Base-by-base conservation (phyloP, 73 alveolate species). In the Uronychia setigera region DNA sequence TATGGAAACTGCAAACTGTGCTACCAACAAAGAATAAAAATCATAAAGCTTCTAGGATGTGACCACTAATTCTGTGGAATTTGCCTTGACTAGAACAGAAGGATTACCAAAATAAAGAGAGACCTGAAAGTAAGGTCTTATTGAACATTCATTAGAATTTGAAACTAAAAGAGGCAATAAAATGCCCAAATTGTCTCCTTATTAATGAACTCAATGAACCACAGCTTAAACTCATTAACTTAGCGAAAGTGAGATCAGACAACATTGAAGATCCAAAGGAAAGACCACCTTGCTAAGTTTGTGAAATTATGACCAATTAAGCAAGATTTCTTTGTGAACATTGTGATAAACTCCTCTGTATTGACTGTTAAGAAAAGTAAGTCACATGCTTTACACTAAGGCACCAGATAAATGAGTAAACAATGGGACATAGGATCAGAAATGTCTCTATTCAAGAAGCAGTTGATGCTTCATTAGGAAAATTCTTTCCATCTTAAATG, bases 271-370 rank as follows among this genome's bases (percentile, higher is more conserved):
- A 84, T 14, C 76, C 30, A 29, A 34, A 77, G 46, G 76, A 58
- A 27, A 80, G 84, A 1, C 90, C 90, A 32, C 90, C 90, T 76
- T 83, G 90, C 35, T 80, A 83, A 25, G 33, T 83, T 27, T 85
- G 91, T 59, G 76, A 80, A 19, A 31, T 32, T 32, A 13, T 1
- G 32, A 5, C 81, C 25, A 82, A 76, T 0, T 35, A 85, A 13
- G 85, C 91, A 1, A 31, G 79, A 33, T 85, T 77, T 77, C 85
- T 77, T 26, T 85, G 91, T 59, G 58, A 74, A 26, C 76, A 77
- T 32, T 85, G 91, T 46, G 91, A 85, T 31, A 85, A 81, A 13
- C 33, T 85, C 46, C 76, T 85, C 31, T 85, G 91, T 81, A 34
- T 74, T 31, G 86, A 78, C 32, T 85, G 91, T 29, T 35, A 85